A percentile compares a stretch with the other conserved stretches of the same genome.
These are phyloP conservation scores for Globisporangium apiculatum DNA, from an alignment of 352 stramenopile genomes.

Conservation along the genomic window DNA sequence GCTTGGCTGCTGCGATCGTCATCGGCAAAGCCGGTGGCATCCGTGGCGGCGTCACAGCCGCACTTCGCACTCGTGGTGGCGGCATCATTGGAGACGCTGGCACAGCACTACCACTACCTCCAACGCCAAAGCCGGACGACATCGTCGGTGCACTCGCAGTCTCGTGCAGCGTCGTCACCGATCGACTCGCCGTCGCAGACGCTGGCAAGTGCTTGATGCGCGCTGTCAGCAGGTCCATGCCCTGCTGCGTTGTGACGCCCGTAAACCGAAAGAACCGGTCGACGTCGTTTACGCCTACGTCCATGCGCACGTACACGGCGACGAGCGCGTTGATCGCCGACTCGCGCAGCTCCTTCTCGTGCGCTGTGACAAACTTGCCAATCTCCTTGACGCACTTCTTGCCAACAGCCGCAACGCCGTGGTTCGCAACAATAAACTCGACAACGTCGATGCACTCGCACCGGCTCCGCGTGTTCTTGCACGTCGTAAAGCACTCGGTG, in stretches of 20 bases:
- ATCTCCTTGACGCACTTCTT: slow-evolving; percentile 78
- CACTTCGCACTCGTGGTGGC: not conserved
- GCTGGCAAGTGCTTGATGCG: slow-evolving; percentile 73
- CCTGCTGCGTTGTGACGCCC: slow-evolving; percentile 71
- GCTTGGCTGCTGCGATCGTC: not conserved
- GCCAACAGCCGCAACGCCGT: slow-evolving; percentile 57
- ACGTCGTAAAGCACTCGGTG: slow-evolving; percentile 75
- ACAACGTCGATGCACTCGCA: slow-evolving; percentile 81
- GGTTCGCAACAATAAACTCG: slow-evolving; percentile 61
- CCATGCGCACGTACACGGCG: slow-evolving; percentile 57
- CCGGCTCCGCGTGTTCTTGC: slow-evolving; percentile 84
- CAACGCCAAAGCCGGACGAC: not conserved
- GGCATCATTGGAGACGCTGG: not conserved
- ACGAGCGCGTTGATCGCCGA: slow-evolving; percentile 67
- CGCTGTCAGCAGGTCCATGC: slow-evolving; percentile 65
- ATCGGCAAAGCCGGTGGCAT: slow-evolving; percentile 6
- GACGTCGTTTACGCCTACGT: slow-evolving; percentile 28
- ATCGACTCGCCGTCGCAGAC: too few species aligned
- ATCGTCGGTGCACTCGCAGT: slow-evolving; percentile 2
- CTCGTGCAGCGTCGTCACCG: slow-evolving; percentile 20
- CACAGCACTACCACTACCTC: slow-evolving; percentile 5
- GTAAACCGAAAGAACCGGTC: slow-evolving; percentile 77
- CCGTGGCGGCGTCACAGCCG: slow-evolving; percentile 11
- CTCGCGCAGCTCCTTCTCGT: slow-evolving; percentile 82
- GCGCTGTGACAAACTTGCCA: slow-evolving; percentile 62